These are phyloP conservation scores for Apiotrichum laibachii DNA, from an alignment of 1,284 basidiomycete species.

Conservation along the genomic window DNA sequence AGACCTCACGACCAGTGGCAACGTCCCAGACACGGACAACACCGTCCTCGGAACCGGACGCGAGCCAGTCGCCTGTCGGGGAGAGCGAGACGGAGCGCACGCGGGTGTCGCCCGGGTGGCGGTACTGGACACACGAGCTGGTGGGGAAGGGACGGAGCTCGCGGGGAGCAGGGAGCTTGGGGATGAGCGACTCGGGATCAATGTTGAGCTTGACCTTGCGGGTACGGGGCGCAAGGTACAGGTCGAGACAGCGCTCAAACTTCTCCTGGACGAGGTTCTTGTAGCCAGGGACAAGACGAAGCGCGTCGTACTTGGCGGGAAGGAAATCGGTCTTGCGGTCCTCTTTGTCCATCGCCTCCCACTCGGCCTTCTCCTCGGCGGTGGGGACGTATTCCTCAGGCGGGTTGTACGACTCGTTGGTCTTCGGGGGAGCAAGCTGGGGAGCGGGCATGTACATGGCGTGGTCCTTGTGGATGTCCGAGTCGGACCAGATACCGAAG, in stretches of 20 bases:
- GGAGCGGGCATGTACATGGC: conserved; percentile 81
- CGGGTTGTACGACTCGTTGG: conserved; percentile 97
- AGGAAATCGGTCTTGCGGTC: conserved; percentile 89
- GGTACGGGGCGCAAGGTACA: conserved; percentile 94
- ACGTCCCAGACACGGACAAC: conserved; percentile 88
- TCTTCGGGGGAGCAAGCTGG: conserved; percentile 81
- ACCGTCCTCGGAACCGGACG: conserved; percentile 89
- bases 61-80: conserved; percentile 85
- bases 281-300: conserved; percentile 91
- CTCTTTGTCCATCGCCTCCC: conserved; percentile 81
- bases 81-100: conserved; percentile 77
- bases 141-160: conserved; percentile 94
- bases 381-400: conserved; percentile 96
- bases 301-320: conserved; percentile 77
- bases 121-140: conserved; percentile 70
- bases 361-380: conserved; percentile 75
- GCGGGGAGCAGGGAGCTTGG: conserved; percentile 90
- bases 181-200: conserved; percentile 85
- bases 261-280: conserved; percentile 89
- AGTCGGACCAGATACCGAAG: conserved; percentile 82
- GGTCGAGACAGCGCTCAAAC: conserved; percentile 90
- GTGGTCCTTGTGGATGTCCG: conserved; percentile 68
- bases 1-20: conserved; percentile 85
- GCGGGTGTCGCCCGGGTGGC: conserved; percentile 61
- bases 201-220: conserved; percentile 83